Percentiles rank a stretch among this genome's conserved stretches.
These are phyloP conservation scores for Ceriops decandra DNA, from an alignment of 345 rosid genomes.

Conservation along the genomic window DNA sequence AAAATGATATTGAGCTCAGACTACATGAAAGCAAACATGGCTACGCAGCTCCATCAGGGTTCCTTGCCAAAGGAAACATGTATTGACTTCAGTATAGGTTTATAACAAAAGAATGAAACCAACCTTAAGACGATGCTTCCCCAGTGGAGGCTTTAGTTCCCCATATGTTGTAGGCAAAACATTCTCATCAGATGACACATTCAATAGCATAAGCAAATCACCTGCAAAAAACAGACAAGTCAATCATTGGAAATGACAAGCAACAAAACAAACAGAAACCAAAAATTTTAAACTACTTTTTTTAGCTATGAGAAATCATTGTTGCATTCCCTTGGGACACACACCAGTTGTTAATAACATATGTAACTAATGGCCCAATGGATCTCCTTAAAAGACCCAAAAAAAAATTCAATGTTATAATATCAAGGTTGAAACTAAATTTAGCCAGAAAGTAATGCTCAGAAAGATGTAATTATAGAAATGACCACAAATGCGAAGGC, in stretches of 20 bases:
- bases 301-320: too few relatives aligned
- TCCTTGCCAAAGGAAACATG: neutral
- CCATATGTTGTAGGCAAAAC: conserved; percentile 91
- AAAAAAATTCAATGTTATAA: too few relatives aligned
- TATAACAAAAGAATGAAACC: conserved; percentile 12
- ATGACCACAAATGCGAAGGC: too few relatives aligned
- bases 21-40: neutral
- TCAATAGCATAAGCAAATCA: conserved; percentile 67
- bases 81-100: neutral
- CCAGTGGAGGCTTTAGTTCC: conserved; percentile 92
- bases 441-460: too few relatives aligned
- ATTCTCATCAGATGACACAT: conserved; percentile 72
- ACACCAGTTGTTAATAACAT: too few relatives aligned
- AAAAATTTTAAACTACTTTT: too few relatives aligned
- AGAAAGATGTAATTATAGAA: too few relatives aligned
- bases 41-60: neutral
- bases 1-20: neutral
- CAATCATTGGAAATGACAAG: conserved; percentile 9
- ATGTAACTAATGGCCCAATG: too few relatives aligned
- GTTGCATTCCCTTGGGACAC: too few relatives aligned
- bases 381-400: too few relatives aligned
- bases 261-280: neutral
- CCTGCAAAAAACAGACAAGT: conserved; percentile 41
- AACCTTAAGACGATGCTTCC: conserved; percentile 97
- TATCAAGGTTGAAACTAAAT: too few relatives aligned